Conservation (phyloP, 495 filamentous ascomycete species). For the Aspergillus nidulans region DNA sequence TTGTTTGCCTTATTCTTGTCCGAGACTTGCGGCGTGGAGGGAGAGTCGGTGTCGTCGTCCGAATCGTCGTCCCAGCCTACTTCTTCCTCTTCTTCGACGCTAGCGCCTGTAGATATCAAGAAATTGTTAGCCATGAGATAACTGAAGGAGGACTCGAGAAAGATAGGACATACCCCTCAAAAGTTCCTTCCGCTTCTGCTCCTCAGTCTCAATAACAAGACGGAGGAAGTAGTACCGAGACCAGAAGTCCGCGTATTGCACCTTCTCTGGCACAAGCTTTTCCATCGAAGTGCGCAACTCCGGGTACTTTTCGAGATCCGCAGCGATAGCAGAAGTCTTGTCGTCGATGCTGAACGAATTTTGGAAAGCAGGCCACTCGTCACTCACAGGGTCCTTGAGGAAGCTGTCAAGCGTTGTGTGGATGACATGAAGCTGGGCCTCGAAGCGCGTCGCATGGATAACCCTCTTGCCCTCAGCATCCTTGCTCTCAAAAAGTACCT, state of each 20-base stretch:
- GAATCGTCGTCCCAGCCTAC: slow-evolving; percentile 83
- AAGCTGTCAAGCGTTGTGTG: slow-evolving; percentile 85
- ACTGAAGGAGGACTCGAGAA: slow-evolving; percentile 2
- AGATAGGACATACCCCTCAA: slow-evolving; percentile 67
- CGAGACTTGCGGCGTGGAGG: slow-evolving; percentile 45
- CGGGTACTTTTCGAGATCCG: slow-evolving; percentile 80
- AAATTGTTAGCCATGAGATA: slow-evolving; percentile 1
- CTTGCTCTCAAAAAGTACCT: slow-evolving; percentile 84
- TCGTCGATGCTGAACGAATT: slow-evolving; percentile 72
- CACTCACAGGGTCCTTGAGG: slow-evolving; percentile 69
- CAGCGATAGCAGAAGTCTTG: slow-evolving; percentile 80
- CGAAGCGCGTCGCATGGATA: slow-evolving; percentile 88
- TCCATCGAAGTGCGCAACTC: slow-evolving; percentile 92
- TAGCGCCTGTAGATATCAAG: slow-evolving; percentile 39
- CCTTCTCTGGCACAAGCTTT: slow-evolving; percentile 84
- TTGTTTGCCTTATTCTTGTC: slow-evolving; percentile 15
- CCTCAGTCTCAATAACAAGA: slow-evolving; percentile 92
- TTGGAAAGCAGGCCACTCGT: slow-evolving; percentile 71
- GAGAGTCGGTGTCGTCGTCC: slow-evolving; percentile 54
- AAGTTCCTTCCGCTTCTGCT: slow-evolving; percentile 83
- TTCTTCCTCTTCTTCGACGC: slow-evolving; percentile 68
- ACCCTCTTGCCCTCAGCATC: slow-evolving; percentile 85
- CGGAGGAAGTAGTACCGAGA: slow-evolving; percentile 92
- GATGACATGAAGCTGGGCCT: slow-evolving; percentile 92
- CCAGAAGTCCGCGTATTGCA: slow-evolving; percentile 90